Evolutionary conservation across 2,329 filamentous ascomycete genomes (phyloP), one percentile per base, ranked within the genome.

Genomic region (Ilyonectria mors-panacis): DNA sequence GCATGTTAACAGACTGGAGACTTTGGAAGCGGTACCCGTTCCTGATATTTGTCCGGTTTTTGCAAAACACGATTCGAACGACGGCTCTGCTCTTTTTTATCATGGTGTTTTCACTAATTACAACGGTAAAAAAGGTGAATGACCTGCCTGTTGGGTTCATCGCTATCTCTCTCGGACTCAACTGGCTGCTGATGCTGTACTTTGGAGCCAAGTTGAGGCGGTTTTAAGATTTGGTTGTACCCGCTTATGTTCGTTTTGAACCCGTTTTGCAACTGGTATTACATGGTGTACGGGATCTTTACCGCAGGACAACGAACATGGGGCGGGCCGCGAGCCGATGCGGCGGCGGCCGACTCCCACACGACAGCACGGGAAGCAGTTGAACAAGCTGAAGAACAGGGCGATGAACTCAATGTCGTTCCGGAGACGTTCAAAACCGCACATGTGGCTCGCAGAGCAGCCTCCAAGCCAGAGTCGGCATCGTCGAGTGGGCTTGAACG

Each of bases 181-280:
- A 98, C 79, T 98, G 95, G 92, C 79, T 94, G 56, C 89, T 98
- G 79, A 98, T 98, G 95, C 84, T 98, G 68, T 98, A 97, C 84
- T 98, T 98, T 79, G 95, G 94, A 26, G 88, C 91, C 62, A 94
- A 94, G 81, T 88, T 98, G 55, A 91, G 92, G 67, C 89, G 96
- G 12, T 98, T 98, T 92, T 85, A 98, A 99, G 85, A 93, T 97
- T 69, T 95, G 94, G 92, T 85, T 98, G 6, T 98, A 98, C 78
- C 95, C 95, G 0, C 76, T 98, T 69, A 98, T 98, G 94, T 98
- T 98, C 78, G 83, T 97, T 53, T 81, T 98, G 70, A 98, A 98
- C 77, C 95, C 96, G 1, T 97, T 98, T 78, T 95, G 98, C 86
- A 98, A 98, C 81, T 98, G 95, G 95, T 89, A 94, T 65, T 98